These are phyloP conservation scores for Aureobasidium pullulans DNA, from an alignment of 2,329 filamentous ascomycete species.

Conservation along the genomic window DNA sequence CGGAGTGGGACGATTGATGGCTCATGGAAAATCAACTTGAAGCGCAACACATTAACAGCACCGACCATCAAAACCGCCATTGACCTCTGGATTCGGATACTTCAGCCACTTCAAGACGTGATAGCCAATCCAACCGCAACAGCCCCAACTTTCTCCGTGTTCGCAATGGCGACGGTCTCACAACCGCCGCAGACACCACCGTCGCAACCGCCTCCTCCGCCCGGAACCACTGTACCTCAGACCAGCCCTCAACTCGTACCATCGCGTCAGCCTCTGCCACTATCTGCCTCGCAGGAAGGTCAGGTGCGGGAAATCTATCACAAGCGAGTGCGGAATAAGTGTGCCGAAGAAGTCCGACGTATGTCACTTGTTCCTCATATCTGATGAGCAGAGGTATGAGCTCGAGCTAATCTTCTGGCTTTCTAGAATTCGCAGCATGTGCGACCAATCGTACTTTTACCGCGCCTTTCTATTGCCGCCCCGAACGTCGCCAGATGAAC, in stretches of 20 bases:
- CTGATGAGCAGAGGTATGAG: not conserved
- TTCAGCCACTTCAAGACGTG: not conserved
- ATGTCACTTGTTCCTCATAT: conserved; percentile 10
- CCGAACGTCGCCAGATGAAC: conserved; percentile 81
- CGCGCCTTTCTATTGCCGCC: conserved; percentile 78
- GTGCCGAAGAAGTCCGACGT: conserved; percentile 52
- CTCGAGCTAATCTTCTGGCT: not conserved
- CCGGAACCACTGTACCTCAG: not conserved
- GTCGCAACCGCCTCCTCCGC: not conserved
- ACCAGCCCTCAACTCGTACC: conserved; percentile 8
- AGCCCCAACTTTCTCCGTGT: not conserved
- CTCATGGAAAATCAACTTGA: conserved; percentile 1
- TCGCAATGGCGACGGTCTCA: conserved; percentile 10
- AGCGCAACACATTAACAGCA: not conserved
- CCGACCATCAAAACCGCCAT: not conserved
- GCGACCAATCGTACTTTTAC: conserved; percentile 78
- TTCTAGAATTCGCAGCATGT: conserved; percentile 80
- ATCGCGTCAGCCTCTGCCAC: conserved; percentile 66
- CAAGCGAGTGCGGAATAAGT: conserved; percentile 67
- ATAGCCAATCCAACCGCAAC: not conserved
- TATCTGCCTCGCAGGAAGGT: conserved; percentile 73
- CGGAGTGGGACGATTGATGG: not conserved
- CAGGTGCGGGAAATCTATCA: conserved; percentile 77
- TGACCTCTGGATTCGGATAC: not conserved
- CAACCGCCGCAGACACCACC: conserved; percentile 10